Conservation (phyloP, 805 yeast genomes). For the Vanderwaltozyma yarrowii region DNA sequence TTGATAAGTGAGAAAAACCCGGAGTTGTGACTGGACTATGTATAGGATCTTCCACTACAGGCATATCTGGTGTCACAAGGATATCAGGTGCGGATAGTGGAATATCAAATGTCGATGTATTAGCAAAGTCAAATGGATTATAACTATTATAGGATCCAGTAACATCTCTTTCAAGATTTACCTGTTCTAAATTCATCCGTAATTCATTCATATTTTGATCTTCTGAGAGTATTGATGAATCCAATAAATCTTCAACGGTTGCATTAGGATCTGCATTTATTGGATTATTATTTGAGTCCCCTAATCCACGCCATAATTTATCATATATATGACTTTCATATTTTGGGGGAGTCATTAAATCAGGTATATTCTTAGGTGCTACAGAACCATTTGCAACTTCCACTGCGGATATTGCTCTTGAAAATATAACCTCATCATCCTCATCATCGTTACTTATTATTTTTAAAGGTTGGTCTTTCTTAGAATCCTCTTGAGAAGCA, state of each 20-base stretch:
- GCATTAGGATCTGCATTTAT: too few relatives aligned
- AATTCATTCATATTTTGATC: not conserved
- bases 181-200: constrained; percentile 7
- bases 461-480: constrained; percentile 1
- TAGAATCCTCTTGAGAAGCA: not conserved
- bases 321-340: constrained; percentile 78
- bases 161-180: constrained; percentile 11
- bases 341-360: constrained; percentile 71
- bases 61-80: not conserved
- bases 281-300: not conserved
- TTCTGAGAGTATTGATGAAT: not conserved
- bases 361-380: constrained; percentile 6
- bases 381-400: constrained; percentile 1
- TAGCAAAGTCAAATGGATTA: not conserved
- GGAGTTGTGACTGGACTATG: constrained; percentile 33
- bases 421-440: constrained; percentile 33
- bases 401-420: constrained; percentile 27
- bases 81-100: constrained; percentile 1
- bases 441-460: constrained; percentile 63
- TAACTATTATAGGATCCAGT: not conserved
- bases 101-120: not conserved
- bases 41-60: too few relatives aligned
- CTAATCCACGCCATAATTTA: constrained; percentile 58
- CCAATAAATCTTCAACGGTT: not conserved
- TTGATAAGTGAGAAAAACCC: constrained; percentile 44